Evolutionary conservation across 352 stramenopile genomes (phyloP), one percentile per base, ranked within the genome.

Genomic region (Pythium myriotylum): DNA sequence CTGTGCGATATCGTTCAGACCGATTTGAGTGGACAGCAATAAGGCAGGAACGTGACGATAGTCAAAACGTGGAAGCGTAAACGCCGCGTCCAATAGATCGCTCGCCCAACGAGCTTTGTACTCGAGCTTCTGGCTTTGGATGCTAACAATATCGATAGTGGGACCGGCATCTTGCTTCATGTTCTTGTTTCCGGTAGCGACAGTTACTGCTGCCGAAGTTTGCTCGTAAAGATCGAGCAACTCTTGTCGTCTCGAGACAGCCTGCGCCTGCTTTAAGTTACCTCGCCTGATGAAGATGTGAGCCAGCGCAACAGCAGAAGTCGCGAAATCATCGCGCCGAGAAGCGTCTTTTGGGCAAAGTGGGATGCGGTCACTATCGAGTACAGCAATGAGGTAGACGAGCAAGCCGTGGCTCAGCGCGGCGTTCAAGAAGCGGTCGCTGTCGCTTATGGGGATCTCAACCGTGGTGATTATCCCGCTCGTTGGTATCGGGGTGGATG

Each of bases 11-110:
- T 64, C 55, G 0, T 71, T 59, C 1, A 77, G 54, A 0, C 53
- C 62, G 12, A 88, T 57, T 41, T 94, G 81, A 0, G 75, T 68
- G 7, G 81, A 79, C 2, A 94, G 67, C 1, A 91, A 40, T 0
- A 94, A 45, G 0, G 72, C 74, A 0, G 81, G 54, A n/a, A 88
- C 84, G 5, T 49, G 54, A 0, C 45, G n/a, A 32, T 91, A 89
- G 10, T 64, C 65, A 52, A 91, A 90, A 0, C 84, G 73, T 3
- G 45, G 48, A 0, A 84, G 52, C 23, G 75, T 70, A 20, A 83
- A 71, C 7, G 42, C 55, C 23, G 57, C 26, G 41, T 91, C 72
- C 10, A 92, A 65, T 8, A 92, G 37, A 16, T 78, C 33, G 13
- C 59, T 60, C 35, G 78, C 77, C 81, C 82, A 94, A 0, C 33